Evolutionary conservation across 495 filamentous ascomycete species (phyloP).

Genomic region (Lineolata rhizophorae): DNA sequence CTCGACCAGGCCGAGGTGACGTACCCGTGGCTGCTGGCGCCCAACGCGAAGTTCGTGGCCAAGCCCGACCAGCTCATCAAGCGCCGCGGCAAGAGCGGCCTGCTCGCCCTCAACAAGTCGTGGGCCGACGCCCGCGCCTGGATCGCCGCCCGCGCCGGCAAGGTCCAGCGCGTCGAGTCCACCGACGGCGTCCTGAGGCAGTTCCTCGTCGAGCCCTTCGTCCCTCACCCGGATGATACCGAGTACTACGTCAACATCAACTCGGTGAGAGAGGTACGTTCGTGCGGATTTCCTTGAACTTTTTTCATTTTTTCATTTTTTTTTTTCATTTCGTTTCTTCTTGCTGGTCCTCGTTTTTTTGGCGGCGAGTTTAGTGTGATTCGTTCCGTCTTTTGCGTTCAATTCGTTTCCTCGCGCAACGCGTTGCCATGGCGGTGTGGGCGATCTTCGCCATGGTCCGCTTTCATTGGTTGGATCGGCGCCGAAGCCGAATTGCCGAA

Average conservation of each 20-base stretch:
- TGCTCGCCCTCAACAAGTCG: conserved; percentile 89
- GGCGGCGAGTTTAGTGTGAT: too few species aligned
- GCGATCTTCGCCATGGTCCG: too few species aligned
- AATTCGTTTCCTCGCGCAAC: too few species aligned
- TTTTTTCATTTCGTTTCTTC: conserved; percentile 4
- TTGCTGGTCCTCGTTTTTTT: background rate
- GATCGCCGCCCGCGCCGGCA: conserved; percentile 80
- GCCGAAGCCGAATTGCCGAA: too few species aligned
- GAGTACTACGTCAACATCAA: conserved; percentile 99
- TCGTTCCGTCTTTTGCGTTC: too few species aligned
- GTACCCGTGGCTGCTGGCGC: conserved; percentile 78
- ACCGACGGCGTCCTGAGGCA: conserved; percentile 71
- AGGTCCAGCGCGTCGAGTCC: conserved; percentile 80
- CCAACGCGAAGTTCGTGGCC: conserved; percentile 80
- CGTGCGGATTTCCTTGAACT: conserved; percentile 6
- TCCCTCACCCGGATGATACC: conserved; percentile 76
- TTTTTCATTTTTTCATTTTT: conserved; percentile 3
- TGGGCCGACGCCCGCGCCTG: conserved; percentile 84
- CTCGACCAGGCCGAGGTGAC: conserved; percentile 88
- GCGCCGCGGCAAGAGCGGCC: conserved; percentile 93
- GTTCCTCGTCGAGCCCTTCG: conserved; percentile 97
- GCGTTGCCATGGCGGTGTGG: too few species aligned
- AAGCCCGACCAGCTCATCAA: conserved; percentile 99
- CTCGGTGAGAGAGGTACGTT: conserved; percentile 73
- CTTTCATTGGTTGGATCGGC: too few species aligned